phyloP scores from a whole-genome alignment of 768 basidiomycete species.

The Chalciporus pseudorubinellus region DNA sequence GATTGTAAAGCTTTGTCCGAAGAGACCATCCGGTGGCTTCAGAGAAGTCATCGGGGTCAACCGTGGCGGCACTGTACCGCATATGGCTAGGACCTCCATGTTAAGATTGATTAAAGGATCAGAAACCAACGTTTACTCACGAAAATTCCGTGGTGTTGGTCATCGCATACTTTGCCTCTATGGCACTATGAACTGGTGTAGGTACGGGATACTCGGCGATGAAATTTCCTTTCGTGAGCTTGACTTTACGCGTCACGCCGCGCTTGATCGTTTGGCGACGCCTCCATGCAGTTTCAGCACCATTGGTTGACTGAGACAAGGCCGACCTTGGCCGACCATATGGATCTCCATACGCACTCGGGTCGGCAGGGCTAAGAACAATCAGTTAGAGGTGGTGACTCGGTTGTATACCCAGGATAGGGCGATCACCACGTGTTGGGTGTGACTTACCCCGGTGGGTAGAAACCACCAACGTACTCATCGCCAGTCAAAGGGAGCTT shows the following conservation, averaged over 20 bases:
- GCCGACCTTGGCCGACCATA: conserved; percentile 54
- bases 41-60: conserved; percentile 86
- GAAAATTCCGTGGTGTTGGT: conserved; percentile 87
- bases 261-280: conserved; percentile 90
- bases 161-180: conserved; percentile 73
- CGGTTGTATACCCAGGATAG: too few species aligned
- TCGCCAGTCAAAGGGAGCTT: conserved; percentile 71
- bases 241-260: conserved; percentile 91
- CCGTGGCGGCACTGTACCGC: conserved; percentile 91
- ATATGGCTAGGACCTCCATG: conserved; percentile 54
- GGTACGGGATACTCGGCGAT: conserved; percentile 89
- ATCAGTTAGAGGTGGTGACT: conserved; percentile 3
- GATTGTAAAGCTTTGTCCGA: conserved; percentile 79
- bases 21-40: conserved; percentile 81
- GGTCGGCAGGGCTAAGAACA: conserved; percentile 47
- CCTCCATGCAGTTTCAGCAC: conserved; percentile 59
- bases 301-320: conserved; percentile 53
- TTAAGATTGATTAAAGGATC: background rate
- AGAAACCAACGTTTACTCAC: conserved; percentile 43
- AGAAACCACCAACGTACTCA: conserved; percentile 56
- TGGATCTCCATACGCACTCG: conserved; percentile 64
- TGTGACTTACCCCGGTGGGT: conserved; percentile 66
- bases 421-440: background rate
- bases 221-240: conserved; percentile 90
- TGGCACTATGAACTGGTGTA: conserved; percentile 76